Evolutionary conservation across 495 filamentous ascomycete genomes (phyloP), one percentile per base, ranked within the genome.

Genomic region (Clohesyomyces aquaticus): DNA sequence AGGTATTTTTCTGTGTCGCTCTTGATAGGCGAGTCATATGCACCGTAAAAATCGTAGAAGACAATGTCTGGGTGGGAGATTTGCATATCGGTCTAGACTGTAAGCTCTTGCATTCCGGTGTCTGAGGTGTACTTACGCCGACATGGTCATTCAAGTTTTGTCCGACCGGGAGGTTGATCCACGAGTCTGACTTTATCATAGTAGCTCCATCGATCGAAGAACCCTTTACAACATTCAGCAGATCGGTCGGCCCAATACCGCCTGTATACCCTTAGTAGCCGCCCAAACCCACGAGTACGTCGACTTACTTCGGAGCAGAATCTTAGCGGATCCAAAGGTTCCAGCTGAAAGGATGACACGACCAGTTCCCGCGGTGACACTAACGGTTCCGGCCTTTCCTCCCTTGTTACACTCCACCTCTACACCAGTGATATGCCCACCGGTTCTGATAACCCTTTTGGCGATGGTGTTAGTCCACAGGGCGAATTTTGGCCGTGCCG

Each of bases 81-180:
- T 51, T 85, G 80, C 19, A 85, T 80, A 68, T 88, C 82, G 59
- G 89, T 90, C 73, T 89, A 88, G 54, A 22, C 28, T 23, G 45
- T 53, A 12, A 47, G 19, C 55, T n/a, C 3, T 6, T 21, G 8
- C 25, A 25, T 19, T 9, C 26, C 9, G 16, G 14, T 43, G 27
- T 1, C 16, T 25, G 29, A 1, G 22, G 19, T 23, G 11, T 18
- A 55, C 60, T 54, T 57, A 63, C 60, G 26, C 56, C 56, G 14
- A 68, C 65, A 72, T 92, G 88, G 70, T 91, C 88, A 59, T 85
- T 81, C 47, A 91, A 73, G 68, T 88, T 90, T 69, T 88, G 81
- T 18, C 89, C 88, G 14, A 92, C 88, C 26, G 89, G 88, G n/a
- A 89, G 78, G 59, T 84, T 77, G 70, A 92, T 87, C 88, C 88